phyloP scores from a whole-genome alignment of 495 filamentous ascomycete genomes.

The Neurospora sp. region DNA sequence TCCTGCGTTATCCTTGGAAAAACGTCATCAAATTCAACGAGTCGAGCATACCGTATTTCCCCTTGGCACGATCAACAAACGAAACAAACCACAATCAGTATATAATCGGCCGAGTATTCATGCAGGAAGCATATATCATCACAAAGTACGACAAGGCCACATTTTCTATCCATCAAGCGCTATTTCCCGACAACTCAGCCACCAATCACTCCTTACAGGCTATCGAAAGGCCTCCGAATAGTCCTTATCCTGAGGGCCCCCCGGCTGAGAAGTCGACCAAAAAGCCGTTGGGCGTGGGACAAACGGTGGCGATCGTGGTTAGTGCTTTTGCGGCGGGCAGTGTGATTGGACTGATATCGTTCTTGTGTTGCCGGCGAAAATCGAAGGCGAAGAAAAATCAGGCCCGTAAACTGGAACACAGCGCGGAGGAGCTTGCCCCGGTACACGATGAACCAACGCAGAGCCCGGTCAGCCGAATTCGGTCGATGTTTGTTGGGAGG shows the following conservation, averaged over 20 bases:
- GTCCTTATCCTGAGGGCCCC: slow-evolving; percentile 30
- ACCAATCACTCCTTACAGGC: slow-evolving; percentile 37
- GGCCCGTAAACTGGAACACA: slow-evolving; percentile 13
- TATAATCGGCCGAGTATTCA: slow-evolving; percentile 58
- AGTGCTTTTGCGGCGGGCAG: slow-evolving; percentile 35
- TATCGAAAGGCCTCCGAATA: slow-evolving; percentile 37
- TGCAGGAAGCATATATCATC: slow-evolving; percentile 62
- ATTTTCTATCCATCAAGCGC: slow-evolving; percentile 51
- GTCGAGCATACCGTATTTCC: slow-evolving; percentile 49
- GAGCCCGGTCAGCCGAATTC: slow-evolving; percentile 25
- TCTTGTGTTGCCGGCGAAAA: slow-evolving; percentile 23
- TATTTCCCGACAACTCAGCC: slow-evolving; percentile 36
- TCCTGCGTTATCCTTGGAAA: slow-evolving; percentile 47
- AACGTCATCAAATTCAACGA: slow-evolving; percentile 35
- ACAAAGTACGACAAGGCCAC: slow-evolving; percentile 53
- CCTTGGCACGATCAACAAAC: slow-evolving; percentile 37
- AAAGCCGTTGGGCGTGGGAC: slow-evolving; percentile 33
- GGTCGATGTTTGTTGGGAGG: slow-evolving; percentile 21
- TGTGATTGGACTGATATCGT: slow-evolving; percentile 25
- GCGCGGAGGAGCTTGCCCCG: slow-evolving; percentile 14
- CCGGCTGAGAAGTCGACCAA: neutral
- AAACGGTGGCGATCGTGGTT: slow-evolving; percentile 30
- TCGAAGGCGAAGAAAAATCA: slow-evolving; percentile 14
- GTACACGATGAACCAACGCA: slow-evolving; percentile 12
- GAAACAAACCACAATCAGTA: slow-evolving; percentile 40